phyloP scores from a whole-genome alignment of 1,284 basidiomycete genomes.

The Trichosporon coremiiforme region DNA sequence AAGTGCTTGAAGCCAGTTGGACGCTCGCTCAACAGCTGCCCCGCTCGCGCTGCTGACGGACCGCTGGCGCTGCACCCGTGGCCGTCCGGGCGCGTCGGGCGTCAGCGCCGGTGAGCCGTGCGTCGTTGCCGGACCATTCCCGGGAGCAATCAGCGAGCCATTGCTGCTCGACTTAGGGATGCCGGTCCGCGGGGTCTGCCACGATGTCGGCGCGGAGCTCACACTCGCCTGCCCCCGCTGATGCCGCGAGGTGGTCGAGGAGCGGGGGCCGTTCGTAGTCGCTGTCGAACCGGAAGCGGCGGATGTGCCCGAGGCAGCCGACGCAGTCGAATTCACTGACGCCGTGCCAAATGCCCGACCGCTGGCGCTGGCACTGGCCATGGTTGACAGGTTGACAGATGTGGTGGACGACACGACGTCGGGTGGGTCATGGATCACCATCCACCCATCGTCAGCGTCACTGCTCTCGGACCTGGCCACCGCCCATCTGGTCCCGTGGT shows the following conservation, averaged over 20 bases:
- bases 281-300: background rate
- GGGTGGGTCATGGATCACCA: background rate
- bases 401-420: background rate
- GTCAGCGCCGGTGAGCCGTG: conserved; percentile 1
- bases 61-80: conserved; percentile 22
- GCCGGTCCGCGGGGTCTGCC: background rate
- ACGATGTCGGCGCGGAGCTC: conserved; percentile 4
- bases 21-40: conserved; percentile 37
- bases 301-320: background rate
- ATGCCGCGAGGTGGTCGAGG: background rate
- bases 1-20: conserved; percentile 49
- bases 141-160: background rate
- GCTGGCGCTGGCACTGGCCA: conserved; percentile 18
- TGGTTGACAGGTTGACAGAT: background rate
- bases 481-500: background rate
- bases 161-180: conserved; percentile 7
- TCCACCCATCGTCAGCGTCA: background rate
- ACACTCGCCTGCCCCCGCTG: background rate
- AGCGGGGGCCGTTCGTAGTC: conserved; percentile 7
- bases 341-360: conserved; percentile 19
- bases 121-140: background rate
- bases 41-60: conserved; percentile 23
- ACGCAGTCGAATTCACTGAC: background rate
- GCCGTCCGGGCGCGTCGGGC: background rate
- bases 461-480: conserved; percentile 10